These are phyloP conservation scores for Aureobasidium lini DNA, from an alignment of 2,329 filamentous ascomycete genomes.

Conservation along the genomic window DNA sequence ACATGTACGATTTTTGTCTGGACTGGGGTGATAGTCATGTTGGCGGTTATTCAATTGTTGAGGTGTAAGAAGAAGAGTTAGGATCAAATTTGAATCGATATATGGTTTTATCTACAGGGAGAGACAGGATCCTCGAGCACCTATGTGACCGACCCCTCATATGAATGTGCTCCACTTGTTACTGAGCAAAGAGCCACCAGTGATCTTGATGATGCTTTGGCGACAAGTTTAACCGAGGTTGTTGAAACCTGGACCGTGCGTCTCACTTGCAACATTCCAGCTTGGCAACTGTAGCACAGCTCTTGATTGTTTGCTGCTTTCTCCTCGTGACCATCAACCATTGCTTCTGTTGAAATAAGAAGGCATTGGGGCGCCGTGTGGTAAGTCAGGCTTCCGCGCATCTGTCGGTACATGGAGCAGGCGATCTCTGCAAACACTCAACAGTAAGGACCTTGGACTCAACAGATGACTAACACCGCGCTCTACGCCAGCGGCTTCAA, in stretches of 20 bases:
- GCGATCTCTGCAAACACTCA: neutral
- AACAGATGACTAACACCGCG: neutral
- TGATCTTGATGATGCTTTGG: neutral
- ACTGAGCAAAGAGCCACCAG: neutral
- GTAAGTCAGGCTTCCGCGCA: neutral
- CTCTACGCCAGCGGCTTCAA: conserved; percentile 12
- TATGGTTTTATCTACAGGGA: too few species aligned
- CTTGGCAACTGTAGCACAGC: conserved; percentile 3
- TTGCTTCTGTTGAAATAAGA: neutral
- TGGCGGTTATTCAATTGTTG: neutral
- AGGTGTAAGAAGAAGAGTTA: neutral
- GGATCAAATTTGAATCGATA: too few species aligned
- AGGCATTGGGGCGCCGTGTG: neutral
- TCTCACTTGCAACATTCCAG: neutral
- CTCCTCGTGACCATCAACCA: neutral
- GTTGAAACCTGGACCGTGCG: neutral
- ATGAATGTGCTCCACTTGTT: neutral
- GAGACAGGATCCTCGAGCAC: too few species aligned
- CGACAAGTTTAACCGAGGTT: neutral
- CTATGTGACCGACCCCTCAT: neutral
- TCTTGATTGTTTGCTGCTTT: conserved; percentile 1
- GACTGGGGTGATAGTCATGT: conserved; percentile 15
- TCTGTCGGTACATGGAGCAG: too few species aligned
- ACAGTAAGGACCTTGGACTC: neutral
- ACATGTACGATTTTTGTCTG: conserved; percentile 35